A percentile compares a stretch with the other conserved stretches of the same genome.
phyloP scores from a whole-genome alignment of 2,329 filamentous ascomycete species.

The Talaromyces sp. region DNA sequence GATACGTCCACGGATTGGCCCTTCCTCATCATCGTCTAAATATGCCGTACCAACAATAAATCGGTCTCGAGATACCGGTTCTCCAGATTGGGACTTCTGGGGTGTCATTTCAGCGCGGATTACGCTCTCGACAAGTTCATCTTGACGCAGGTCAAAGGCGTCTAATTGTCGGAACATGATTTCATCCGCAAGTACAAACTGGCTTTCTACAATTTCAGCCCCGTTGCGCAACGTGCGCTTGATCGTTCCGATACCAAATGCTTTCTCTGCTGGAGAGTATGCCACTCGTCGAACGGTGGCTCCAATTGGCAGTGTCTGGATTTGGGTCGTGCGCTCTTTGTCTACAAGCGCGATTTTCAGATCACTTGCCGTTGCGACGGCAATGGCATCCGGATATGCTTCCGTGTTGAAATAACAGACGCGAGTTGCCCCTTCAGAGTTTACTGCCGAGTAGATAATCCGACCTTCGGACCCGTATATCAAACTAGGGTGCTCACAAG shows the following conservation, averaged over 20 bases:
- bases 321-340: conserved; percentile 78
- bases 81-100: conserved; percentile 50
- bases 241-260: conserved; percentile 84
- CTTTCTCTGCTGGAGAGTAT: conserved; percentile 72
- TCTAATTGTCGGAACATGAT: conserved; percentile 77
- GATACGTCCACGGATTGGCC: conserved; percentile 67
- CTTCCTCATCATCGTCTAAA: conserved; percentile 55
- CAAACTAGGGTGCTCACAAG: conserved; percentile 87
- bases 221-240: conserved; percentile 65
- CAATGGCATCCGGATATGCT: conserved; percentile 74
- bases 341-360: conserved; percentile 79
- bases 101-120: conserved; percentile 69
- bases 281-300: conserved; percentile 83
- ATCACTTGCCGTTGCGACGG: conserved; percentile 70
- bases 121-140: conserved; percentile 80
- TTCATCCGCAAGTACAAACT: conserved; percentile 88
- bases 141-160: conserved; percentile 58
- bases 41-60: conserved; percentile 91
- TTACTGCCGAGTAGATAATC: conserved; percentile 89
- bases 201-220: conserved; percentile 70
- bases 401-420: conserved; percentile 78
- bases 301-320: conserved; percentile 70
- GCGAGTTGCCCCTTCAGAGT: conserved; percentile 75
- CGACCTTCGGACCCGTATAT: conserved; percentile 87
- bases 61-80: conserved; percentile 55